Base-by-base conservation (phyloP, 2,329 filamentous ascomycete genomes). In the Cladobotryum mycophilum region DNA sequence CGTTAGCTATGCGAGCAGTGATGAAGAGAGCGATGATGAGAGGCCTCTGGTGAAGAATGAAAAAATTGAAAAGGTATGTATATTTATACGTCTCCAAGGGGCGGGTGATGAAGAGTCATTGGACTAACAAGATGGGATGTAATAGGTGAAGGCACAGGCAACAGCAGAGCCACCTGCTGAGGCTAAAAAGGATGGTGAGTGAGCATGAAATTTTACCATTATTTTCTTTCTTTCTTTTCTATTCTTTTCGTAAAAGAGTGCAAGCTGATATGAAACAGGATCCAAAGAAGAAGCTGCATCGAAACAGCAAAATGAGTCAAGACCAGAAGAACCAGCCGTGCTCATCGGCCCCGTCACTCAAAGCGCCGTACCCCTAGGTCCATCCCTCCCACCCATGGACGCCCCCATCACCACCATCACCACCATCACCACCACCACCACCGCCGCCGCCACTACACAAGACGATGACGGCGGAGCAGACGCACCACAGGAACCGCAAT, bases 1-100 rank as follows among this genome's bases (percentile, higher is more conserved):
- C 12, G 76, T 79, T 7, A 67, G 60, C 34, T 79, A 79, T 54
- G 74, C 68, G 13, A 79, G 76, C 57, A 79, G 76, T 49, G 75
- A 77, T 41, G 76, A 78, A 2, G 76, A 76, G 5, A 70, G 73
- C 3, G 71, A 70, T 2, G 55, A 56, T 3, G 47, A 60, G 9
- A 45, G 44, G n/a, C 48, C 25, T 45, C 45, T 18, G 40, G 30
- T 38, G 5, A 37, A 51, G 18, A 30, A 43, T 18, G 35, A 47
- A 3, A 4, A 22, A 11, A 17, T 15, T 13, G 22, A 37, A 48
- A 40, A 51, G 46, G 42, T 45, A 45, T 42, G 18, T 30, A 20
- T 45, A 35, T n/a, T 44, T 41, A 30, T 22, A 13, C 11, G 14
- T 41, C 35, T n/a, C n/a, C n/a, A n/a, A 30, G 8, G 25, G 9